Conservation (phyloP, 805 yeast genomes). For the Yamadazyma nakazawae region DNA sequence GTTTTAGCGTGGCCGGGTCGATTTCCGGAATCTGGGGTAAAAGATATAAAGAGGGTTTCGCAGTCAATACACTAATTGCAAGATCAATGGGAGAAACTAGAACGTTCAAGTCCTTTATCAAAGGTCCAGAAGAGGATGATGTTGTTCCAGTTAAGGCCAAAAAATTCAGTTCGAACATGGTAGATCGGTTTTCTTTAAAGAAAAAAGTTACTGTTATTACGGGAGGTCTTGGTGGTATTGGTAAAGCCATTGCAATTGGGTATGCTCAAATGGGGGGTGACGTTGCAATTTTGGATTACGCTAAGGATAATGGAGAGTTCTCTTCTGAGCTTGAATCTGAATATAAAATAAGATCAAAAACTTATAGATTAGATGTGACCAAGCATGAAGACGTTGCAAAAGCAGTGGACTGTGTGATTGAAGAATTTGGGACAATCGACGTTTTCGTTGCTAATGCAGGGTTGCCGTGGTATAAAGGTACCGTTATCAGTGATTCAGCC, state of each 20-base stretch:
- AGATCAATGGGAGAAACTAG: not conserved
- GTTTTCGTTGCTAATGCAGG: conserved; percentile 34
- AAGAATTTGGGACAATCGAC: conserved; percentile 29
- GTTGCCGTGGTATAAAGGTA: conserved; percentile 29
- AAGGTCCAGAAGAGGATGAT: conserved; percentile 14
- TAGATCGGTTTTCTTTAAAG: conserved; percentile 15
- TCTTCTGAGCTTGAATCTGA: conserved; percentile 17
- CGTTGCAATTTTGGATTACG: conserved; percentile 26
- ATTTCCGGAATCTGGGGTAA: conserved; percentile 10
- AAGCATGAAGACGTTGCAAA: conserved; percentile 21
- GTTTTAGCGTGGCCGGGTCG: conserved; percentile 3
- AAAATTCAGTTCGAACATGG: conserved; percentile 9
- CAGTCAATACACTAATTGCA: not conserved
- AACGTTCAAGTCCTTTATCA: conserved; percentile 13
- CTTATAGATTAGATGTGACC: conserved; percentile 25
- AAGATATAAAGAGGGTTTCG: not conserved
- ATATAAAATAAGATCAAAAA: conserved; percentile 25
- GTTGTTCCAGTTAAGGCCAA: conserved; percentile 11
- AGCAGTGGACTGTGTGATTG: conserved; percentile 17
- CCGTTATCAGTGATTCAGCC: conserved; percentile 21
- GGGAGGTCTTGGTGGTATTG: conserved; percentile 32
- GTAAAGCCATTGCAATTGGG: conserved; percentile 25
- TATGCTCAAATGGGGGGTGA: conserved; percentile 27
- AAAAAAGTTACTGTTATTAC: conserved; percentile 28
- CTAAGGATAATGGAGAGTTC: conserved; percentile 18